Evolutionary conservation across 2,329 filamentous ascomycete genomes (phyloP), one percentile per base, ranked within the genome.

Genomic region (Talaromyces sp.): DNA sequence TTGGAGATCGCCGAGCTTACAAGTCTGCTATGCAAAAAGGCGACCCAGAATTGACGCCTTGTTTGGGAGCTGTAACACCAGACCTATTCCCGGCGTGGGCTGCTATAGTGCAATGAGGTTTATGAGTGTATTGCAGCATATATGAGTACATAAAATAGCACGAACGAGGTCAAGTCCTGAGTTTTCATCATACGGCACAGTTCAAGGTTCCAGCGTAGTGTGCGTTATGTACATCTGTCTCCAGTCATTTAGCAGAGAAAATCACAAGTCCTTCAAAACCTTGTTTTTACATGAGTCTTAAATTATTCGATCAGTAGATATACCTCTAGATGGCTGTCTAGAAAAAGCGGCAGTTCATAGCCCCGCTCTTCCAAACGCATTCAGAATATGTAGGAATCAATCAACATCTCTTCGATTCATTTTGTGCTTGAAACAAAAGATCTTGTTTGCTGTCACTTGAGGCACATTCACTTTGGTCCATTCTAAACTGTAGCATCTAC

Each of bases 1-100:
- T 85, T 10, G 75, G 76, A 0, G 66, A 72, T 62, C 75, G 85
- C 33, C 77, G 81, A 24, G 82, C 75, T 0, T 87, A 85, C 67
- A 74, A 73, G 68, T 75, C 70, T 54, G 82, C 84, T 0, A 82
- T 83, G 77, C 70, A 70, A 45, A 85, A 82, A 74, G 77, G 76
- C 0, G 85, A 87, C 68, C 80, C 82, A 0, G 82, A 72, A 0
- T 71, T 85, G 73, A 74, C 81, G 27, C 67, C 74, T 35, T 65
- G 70, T 41, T 75, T 70, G 70, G 75, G 9, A 16, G 62, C 48
- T 13, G 60, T 52, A 27, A 16, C 59, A 6, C 63, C 63, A 19
- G 50, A 65, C 19, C 24, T 39, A 10, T 63, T 63, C 14, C 52
- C 48, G 24, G 35, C 62, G 3, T 63, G 62, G 58, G 58, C 58